Conservation (phyloP, 495 filamentous ascomycete genomes). For the Terfezia boudieri region DNA sequence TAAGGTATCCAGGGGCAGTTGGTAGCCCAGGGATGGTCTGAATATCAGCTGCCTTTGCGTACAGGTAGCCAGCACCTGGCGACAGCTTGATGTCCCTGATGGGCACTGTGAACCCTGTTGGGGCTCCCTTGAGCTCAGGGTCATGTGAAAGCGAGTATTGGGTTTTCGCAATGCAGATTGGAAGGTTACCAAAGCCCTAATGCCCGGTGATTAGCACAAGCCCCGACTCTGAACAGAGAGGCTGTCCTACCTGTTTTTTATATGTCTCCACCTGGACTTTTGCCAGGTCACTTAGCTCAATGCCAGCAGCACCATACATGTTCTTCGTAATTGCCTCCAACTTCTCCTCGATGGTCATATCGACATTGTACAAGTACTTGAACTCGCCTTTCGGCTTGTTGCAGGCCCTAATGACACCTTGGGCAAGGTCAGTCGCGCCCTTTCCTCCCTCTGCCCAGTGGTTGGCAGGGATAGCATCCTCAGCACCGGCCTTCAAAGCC, state of each 20-base stretch:
- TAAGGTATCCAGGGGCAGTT: conserved; percentile 86
- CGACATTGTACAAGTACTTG: conserved; percentile 63
- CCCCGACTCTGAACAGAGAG: too few relatives aligned
- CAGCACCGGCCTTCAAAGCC: conserved; percentile 74
- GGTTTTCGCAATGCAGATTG: conserved; percentile 93
- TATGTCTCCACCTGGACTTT: conserved; percentile 94
- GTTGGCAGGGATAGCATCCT: conserved; percentile 80
- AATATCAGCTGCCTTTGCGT: conserved; percentile 88
- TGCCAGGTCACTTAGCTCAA: conserved; percentile 83
- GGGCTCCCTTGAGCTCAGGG: conserved; percentile 83
- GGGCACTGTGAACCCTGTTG: conserved; percentile 83
- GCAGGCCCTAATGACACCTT: conserved; percentile 61
- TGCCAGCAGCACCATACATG: conserved; percentile 82
- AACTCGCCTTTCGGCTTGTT: conserved; percentile 64
- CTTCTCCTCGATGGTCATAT: conserved; percentile 64
- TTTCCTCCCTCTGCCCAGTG: conserved; percentile 94
- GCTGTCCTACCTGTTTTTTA: conserved; percentile 36
- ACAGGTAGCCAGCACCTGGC: conserved; percentile 65
- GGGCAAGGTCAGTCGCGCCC: conserved; percentile 74
- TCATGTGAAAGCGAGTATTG: conserved; percentile 95
- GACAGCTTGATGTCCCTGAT: conserved; percentile 88
- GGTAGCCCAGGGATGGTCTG: conserved; percentile 94
- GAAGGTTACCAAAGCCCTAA: conserved; percentile 60
- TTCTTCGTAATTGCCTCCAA: conserved; percentile 74
- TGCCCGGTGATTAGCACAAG: background rate